Percentiles rank a stretch among this genome's conserved stretches.
phyloP scores from a whole-genome alignment of 2,329 filamentous ascomycete species.

The Paecilomyces fulvus region DNA sequence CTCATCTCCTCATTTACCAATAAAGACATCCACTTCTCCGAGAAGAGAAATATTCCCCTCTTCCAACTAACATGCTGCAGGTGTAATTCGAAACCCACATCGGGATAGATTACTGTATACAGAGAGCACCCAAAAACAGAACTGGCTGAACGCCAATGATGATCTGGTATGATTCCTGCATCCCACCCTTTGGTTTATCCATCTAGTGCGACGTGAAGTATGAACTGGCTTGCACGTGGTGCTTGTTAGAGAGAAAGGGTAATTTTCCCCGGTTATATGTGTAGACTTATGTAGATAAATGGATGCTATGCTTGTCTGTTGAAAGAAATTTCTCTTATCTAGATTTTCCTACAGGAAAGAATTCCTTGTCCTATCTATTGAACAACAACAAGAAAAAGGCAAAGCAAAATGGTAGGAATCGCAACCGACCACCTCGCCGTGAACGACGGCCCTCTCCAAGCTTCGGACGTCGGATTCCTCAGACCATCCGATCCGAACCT shows the following conservation, averaged over 20 bases:
- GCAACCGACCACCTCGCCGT: constrained; percentile 27
- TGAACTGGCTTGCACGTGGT: not conserved
- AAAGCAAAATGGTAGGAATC: constrained; percentile 13
- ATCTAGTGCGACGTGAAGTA: not conserved
- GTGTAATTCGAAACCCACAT: not conserved
- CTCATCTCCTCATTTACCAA: not conserved
- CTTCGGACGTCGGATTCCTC: constrained; percentile 36
- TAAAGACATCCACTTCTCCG: not conserved
- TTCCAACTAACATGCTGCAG: not conserved
- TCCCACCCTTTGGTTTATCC: not conserved
- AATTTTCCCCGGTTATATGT: not conserved
- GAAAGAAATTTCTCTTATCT: too few relatives aligned
- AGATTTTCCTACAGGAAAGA: too few relatives aligned
- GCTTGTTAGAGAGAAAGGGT: not conserved
- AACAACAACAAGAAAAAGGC: not conserved
- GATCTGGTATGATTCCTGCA: not conserved
- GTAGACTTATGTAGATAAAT: not conserved
- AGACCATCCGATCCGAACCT: constrained; percentile 35
- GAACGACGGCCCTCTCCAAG: constrained; percentile 40
- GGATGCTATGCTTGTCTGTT: too few relatives aligned
- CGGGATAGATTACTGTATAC: not conserved
- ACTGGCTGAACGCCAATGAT: too few relatives aligned
- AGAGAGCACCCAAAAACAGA: not conserved
- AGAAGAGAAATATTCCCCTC: not conserved
- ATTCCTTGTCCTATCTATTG: not conserved